phyloP scores from a whole-genome alignment of 352 stramenopile genomes.

The Phytophthora melonis region DNA sequence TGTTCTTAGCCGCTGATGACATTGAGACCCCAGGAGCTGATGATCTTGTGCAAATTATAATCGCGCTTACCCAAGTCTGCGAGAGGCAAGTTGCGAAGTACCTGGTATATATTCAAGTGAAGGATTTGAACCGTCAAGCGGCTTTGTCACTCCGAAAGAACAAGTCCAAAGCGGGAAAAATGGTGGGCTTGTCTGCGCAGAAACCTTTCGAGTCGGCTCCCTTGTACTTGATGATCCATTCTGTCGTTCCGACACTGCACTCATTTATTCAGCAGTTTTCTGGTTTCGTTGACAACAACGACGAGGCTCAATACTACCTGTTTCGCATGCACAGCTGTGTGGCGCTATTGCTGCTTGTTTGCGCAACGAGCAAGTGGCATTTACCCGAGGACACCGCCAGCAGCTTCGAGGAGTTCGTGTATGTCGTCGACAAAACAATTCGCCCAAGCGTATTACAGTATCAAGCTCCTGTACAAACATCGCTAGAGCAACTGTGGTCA shows the following conservation, averaged over 20 bases:
- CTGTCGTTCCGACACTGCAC: slow-evolving; percentile 53
- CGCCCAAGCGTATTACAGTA: slow-evolving; percentile 33
- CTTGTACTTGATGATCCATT: slow-evolving; percentile 54
- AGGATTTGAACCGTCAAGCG: slow-evolving; percentile 57
- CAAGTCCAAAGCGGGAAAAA: slow-evolving; percentile 43
- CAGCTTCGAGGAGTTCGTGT: slow-evolving; percentile 59
- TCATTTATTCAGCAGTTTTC: slow-evolving; percentile 71
- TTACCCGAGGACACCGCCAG: slow-evolving; percentile 33
- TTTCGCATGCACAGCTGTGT: slow-evolving; percentile 44
- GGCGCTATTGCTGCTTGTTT: slow-evolving; percentile 46
- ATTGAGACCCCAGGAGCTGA: slow-evolving; percentile 55
- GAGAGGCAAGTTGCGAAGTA: slow-evolving; percentile 46
- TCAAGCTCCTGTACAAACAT: slow-evolving; percentile 20
- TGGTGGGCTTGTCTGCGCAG: slow-evolving; percentile 33
- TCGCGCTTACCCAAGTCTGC: slow-evolving; percentile 39
- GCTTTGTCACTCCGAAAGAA: slow-evolving; percentile 61
- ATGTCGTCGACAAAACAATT: slow-evolving; percentile 55
- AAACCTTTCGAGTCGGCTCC: slow-evolving; percentile 43
- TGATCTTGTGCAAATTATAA: slow-evolving; percentile 49
- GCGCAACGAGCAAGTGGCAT: slow-evolving; percentile 45
- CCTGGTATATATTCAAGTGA: slow-evolving; percentile 48
- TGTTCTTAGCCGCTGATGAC: slow-evolving; percentile 68
- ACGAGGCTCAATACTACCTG: slow-evolving; percentile 36
- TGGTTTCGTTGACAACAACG: slow-evolving; percentile 44
- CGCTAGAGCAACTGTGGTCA: slow-evolving; percentile 37